These are phyloP conservation scores for Podosphaera leucotricha DNA, from an alignment of 2,329 filamentous ascomycete genomes.

Conservation along the genomic window DNA sequence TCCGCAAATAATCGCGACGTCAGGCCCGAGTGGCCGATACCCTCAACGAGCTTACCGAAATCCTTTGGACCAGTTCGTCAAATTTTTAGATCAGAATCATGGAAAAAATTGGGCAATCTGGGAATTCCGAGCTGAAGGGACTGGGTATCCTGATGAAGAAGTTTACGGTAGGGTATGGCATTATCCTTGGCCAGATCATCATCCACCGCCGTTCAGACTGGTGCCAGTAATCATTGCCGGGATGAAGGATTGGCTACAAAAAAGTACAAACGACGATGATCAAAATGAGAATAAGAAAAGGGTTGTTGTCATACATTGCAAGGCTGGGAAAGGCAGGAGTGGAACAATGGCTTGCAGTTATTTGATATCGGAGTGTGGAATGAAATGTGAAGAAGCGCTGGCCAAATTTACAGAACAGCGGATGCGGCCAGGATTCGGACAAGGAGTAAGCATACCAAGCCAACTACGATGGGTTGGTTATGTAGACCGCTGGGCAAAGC, in stretches of 20 bases:
- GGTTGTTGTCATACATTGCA: conserved; percentile 86
- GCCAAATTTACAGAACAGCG: conserved; percentile 53
- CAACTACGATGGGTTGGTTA: conserved; percentile 76
- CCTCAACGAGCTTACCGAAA: conserved; percentile 87
- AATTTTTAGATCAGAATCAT: conserved; percentile 72
- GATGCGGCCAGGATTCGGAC: conserved; percentile 75
- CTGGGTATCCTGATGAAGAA: conserved; percentile 76
- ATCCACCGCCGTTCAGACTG: conserved; percentile 77
- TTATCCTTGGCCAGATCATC: conserved; percentile 92
- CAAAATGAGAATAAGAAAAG: conserved; percentile 18
- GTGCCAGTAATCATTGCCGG: conserved; percentile 75
- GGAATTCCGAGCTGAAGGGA: conserved; percentile 94
- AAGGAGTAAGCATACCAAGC: conserved; percentile 78
- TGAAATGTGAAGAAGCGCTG: conserved; percentile 38
- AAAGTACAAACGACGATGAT: conserved; percentile 8
- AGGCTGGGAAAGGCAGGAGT: conserved; percentile 84
- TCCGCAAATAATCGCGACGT: conserved; percentile 45
- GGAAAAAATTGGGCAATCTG: conserved; percentile 76
- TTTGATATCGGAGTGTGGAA: conserved; percentile 66
- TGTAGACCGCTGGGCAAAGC: conserved; percentile 61
- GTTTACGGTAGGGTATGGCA: conserved; percentile 72
- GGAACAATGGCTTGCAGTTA: conserved; percentile 77
- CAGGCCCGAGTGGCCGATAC: conserved; percentile 71
- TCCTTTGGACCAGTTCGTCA: conserved; percentile 65
- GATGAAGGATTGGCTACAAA: conserved; percentile 69